Evolutionary conservation across 768 basidiomycete genomes (phyloP).

Genomic region (Kockovaella imperatae): DNA sequence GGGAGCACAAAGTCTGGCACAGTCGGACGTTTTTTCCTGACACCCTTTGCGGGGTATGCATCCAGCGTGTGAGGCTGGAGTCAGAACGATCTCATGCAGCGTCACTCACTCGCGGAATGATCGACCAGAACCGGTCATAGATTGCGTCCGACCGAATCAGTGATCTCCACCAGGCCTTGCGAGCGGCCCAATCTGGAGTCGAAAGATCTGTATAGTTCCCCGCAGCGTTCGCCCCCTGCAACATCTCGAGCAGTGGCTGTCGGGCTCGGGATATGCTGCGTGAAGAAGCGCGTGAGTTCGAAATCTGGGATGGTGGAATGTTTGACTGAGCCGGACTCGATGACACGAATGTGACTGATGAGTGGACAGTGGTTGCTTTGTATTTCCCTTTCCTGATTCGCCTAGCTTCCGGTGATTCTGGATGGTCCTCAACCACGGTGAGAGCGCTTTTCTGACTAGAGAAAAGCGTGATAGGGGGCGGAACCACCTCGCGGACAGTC

Average conservation of each 20-base stretch:
- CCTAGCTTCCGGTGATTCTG: background rate
- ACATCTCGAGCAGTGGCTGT: too few species aligned
- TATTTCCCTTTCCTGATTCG: conserved; percentile 12
- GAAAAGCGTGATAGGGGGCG: too few species aligned
- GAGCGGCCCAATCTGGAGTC: too few species aligned
- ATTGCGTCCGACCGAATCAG: conserved; percentile 3
- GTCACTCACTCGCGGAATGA: conserved; percentile 11
- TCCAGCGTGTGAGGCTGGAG: background rate
- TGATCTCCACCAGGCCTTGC: conserved; percentile 17
- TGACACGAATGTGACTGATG: background rate
- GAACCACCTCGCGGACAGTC: too few species aligned
- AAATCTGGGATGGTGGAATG: background rate
- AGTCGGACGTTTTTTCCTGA: background rate
- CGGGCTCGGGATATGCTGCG: too few species aligned
- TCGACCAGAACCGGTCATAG: conserved; percentile 10
- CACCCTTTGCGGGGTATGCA: background rate
- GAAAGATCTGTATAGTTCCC: too few species aligned
- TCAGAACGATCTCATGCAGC: background rate
- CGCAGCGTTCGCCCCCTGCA: too few species aligned
- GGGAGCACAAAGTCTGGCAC: conserved; percentile 8
- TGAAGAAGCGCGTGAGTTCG: background rate
- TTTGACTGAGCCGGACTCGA: background rate
- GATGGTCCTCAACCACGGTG: too few species aligned
- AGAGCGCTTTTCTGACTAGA: too few species aligned
- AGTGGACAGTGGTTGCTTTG: background rate